These are phyloP conservation scores for Gossypium schwendimanii DNA, from an alignment of 441 rosid genomes.

Conservation along the genomic window DNA sequence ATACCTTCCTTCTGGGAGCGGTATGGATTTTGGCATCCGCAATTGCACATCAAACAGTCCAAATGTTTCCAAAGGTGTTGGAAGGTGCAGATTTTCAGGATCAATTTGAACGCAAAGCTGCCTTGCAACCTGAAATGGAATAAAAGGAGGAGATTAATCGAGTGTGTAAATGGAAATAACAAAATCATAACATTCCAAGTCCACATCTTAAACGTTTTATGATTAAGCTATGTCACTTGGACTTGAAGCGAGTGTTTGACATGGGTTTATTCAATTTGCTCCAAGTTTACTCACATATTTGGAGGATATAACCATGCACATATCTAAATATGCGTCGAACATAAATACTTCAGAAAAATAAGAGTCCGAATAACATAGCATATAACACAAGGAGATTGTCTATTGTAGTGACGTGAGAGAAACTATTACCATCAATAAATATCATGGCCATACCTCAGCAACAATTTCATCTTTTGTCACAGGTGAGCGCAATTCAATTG, in stretches of 20 bases:
- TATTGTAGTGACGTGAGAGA: background rate
- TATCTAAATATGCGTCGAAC: background rate
- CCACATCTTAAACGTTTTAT: background rate
- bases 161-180: background rate
- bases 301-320: background rate
- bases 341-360: background rate
- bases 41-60: conserved; percentile 74
- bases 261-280: background rate
- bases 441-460: conserved; percentile 48
- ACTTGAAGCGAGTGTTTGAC: background rate
- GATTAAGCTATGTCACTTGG: background rate
- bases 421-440: conserved; percentile 4
- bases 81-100: conserved; percentile 58
- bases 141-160: background rate
- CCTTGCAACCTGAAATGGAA: conserved; percentile 54
- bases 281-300: background rate
- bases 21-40: conserved; percentile 70
- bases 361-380: background rate
- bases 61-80: conserved; percentile 54
- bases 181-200: background rate
- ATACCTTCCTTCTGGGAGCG: conserved; percentile 70
- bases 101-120: conserved; percentile 67
- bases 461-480: conserved; percentile 66
- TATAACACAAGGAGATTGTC: background rate
- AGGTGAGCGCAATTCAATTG: conserved; percentile 58